Evolutionary conservation across 805 yeast species (phyloP).

Genomic region (Starmerella vitae): DNA sequence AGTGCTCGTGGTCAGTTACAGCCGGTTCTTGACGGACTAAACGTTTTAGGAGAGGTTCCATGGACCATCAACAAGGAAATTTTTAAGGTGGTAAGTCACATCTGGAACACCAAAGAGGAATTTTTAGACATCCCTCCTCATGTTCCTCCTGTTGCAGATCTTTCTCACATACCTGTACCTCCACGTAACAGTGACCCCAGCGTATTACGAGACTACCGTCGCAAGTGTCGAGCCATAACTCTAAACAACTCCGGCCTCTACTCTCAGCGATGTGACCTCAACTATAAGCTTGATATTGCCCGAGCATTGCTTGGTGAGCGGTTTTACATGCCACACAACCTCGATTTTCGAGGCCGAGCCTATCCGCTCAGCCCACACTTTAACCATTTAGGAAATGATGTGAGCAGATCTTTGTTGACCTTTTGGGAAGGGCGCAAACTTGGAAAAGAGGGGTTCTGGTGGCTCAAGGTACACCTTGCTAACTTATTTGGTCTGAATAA

Average conservation of each 20-base stretch:
- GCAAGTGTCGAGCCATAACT: slow-evolving; percentile 41
- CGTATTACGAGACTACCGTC: slow-evolving; percentile 54
- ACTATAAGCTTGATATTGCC: slow-evolving; percentile 89
- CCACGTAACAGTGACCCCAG: slow-evolving; percentile 56
- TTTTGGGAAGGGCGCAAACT: slow-evolving; percentile 48
- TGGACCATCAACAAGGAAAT: slow-evolving; percentile 81
- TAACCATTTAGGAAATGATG: slow-evolving; percentile 49
- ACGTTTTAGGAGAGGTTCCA: slow-evolving; percentile 72
- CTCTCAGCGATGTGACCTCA: slow-evolving; percentile 85
- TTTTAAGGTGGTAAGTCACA: slow-evolving; percentile 52
- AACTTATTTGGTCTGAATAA: slow-evolving; percentile 47
- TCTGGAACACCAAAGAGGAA: slow-evolving; percentile 77
- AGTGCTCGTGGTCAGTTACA: slow-evolving; percentile 52
- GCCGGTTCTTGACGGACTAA: slow-evolving; percentile 63
- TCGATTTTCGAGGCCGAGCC: slow-evolving; percentile 53
- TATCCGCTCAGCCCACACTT: slow-evolving; percentile 52
- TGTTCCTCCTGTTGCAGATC: slow-evolving; percentile 27
- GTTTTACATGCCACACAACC: slow-evolving; percentile 48
- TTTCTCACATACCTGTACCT: slow-evolving; percentile 45
- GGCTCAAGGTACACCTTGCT: slow-evolving; percentile 53
- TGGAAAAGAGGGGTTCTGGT: slow-evolving; percentile 39
- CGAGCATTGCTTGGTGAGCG: slow-evolving; percentile 66
- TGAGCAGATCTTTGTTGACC: slow-evolving; percentile 42
- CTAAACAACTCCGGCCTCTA: slow-evolving; percentile 53
- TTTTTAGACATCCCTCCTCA: slow-evolving; percentile 60